phyloP scores from a whole-genome alignment of 177 flowering plant species.

The Vitis hybrid region DNA sequence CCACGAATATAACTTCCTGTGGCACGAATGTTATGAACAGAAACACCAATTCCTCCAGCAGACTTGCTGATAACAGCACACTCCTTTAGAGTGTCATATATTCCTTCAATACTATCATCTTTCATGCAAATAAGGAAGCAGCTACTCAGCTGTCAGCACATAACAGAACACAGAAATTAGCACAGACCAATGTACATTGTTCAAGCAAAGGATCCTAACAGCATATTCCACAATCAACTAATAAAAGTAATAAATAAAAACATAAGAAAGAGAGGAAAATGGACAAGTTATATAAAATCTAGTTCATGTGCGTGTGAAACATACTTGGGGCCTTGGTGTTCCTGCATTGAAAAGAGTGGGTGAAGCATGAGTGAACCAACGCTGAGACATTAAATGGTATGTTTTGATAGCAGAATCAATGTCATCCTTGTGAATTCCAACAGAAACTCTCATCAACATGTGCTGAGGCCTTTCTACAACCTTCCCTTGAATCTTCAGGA shows the following conservation, averaged over 20 bases:
- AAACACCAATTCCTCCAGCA: constrained; percentile 98
- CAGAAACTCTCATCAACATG: constrained; percentile 99
- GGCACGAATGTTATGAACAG: constrained; percentile 94
- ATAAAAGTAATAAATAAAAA: neutral
- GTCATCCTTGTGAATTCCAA: constrained; percentile 96
- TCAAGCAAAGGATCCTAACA: neutral
- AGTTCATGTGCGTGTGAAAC: neutral
- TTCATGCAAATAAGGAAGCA: constrained; percentile 98
- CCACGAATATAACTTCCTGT: constrained; percentile 97
- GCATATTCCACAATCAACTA: neutral
- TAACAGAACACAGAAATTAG: neutral
- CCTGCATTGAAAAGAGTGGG: constrained; percentile 98
- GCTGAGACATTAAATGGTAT: constrained; percentile 94
- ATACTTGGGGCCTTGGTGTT: constrained; percentile 97
- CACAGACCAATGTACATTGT: neutral
- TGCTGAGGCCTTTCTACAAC: constrained; percentile 99
- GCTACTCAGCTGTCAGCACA: constrained; percentile 75
- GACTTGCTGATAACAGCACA: constrained; percentile 99
- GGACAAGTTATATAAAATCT: neutral
- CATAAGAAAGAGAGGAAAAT: neutral
- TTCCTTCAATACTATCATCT: constrained; percentile 98
- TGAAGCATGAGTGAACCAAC: constrained; percentile 99
- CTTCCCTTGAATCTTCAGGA: constrained; percentile 80
- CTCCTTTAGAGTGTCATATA: constrained; percentile 94
- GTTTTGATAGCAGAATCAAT: constrained; percentile 85